Evolutionary conservation across 1,139 yeast genomes (phyloP).

Genomic region (Hemisphaericaspora xylofermentans): DNA sequence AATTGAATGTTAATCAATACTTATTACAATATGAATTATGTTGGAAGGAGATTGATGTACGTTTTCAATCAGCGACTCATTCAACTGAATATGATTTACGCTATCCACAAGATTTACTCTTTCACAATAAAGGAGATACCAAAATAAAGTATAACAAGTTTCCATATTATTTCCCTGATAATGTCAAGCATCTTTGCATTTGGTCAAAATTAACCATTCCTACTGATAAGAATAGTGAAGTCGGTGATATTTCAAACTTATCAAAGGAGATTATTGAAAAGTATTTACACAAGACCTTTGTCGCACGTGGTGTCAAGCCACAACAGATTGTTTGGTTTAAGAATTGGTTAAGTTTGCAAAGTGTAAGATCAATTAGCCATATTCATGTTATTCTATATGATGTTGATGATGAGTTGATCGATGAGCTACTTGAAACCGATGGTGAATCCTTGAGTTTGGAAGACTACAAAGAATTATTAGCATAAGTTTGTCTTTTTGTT

Average conservation of each 20-base stretch:
- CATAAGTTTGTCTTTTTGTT: neutral
- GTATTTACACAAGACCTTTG: conserved; percentile 47
- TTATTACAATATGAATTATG: conserved; percentile 35
- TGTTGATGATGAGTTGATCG: conserved; percentile 22
- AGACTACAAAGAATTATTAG: conserved; percentile 16
- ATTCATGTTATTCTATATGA: conserved; percentile 53
- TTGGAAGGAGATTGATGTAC: conserved; percentile 32
- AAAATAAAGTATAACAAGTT: conserved; percentile 41
- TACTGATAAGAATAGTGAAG: conserved; percentile 29
- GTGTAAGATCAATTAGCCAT: conserved; percentile 58
- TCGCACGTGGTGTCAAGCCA: conserved; percentile 33
- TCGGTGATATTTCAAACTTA: conserved; percentile 46
- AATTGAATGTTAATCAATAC: conserved; percentile 36
- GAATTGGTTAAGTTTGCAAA: conserved; percentile 61
- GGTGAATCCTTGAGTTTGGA: conserved; percentile 22
- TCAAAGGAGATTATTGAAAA: conserved; percentile 37
- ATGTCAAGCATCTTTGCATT: conserved; percentile 41
- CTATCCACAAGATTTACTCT: conserved; percentile 13
- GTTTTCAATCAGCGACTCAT: conserved; percentile 21
- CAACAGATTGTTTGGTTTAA: conserved; percentile 57
- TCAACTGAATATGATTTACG: conserved; percentile 14
- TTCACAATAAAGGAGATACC: conserved; percentile 23
- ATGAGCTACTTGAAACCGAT: conserved; percentile 19
- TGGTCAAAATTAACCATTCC: conserved; percentile 42
- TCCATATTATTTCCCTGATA: conserved; percentile 41